Evolutionary conservation across 2,329 filamentous ascomycete species (phyloP), one percentile per base, ranked within the genome.

Genomic region (Davidsoniella neocaledoniae): DNA sequence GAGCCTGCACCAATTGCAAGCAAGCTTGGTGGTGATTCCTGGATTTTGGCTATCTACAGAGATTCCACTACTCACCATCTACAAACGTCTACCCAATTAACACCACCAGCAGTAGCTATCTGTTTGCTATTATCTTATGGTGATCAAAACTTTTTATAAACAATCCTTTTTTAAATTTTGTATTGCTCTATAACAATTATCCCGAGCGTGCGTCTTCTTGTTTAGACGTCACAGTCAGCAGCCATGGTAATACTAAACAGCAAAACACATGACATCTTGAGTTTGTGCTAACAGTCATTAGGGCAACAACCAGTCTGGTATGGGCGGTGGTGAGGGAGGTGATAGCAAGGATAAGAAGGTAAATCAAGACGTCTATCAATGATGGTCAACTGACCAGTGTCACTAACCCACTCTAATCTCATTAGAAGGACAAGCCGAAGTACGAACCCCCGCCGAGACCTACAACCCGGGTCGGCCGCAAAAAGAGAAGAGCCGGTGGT

Each of bases 341-440:
- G 81, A 90, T 59, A 83, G 85, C 14, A 88, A 88, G 70, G 88
- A 93, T 62, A 94, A 96, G 76, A 96, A 96, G 78, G 90, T 85
- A 68, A 50, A 64, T 50, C 4, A 41, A 40, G 26, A 33, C 26
- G 7, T 37, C n/a, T 23, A 26, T 26, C 6, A 14, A 12, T 38
- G 8, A 14, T 46, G 14, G n/a, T 25, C 33, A 33, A 33, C 5
- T 33, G 26, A 12, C 26, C 10, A 33, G 26, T 10, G 8, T 33
- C 10, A 33, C 46, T 48, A 26, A 42, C 36, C 23, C 12, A 3
- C 12, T 46, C 16, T 39, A 10, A 17, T 46, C 19, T 38, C n/a
- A 54, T 58, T 61, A 94, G 90, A 96, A 98, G 77, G 90, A 98
- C 56, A 98, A 98, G 81, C 91, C 91, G 64, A 96, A 94, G 83